Percentiles rank a stretch among this genome's conserved stretches.
phyloP scores from a whole-genome alignment of 78 protist species.

The Pigoraptor vietnamica region DNA sequence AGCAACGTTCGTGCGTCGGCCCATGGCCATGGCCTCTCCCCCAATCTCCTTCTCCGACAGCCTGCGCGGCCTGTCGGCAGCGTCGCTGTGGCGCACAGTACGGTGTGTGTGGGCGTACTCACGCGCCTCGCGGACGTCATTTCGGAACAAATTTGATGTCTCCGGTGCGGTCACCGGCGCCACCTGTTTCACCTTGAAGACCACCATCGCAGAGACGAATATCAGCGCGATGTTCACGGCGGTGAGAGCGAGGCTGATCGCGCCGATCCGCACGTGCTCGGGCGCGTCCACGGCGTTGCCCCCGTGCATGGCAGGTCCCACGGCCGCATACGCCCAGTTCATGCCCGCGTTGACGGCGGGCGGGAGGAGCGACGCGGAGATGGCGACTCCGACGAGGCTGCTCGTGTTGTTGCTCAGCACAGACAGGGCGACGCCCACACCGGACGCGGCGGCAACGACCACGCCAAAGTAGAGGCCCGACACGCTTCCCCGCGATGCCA shows the following conservation, averaged over 20 bases:
- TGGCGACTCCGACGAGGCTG: constrained; percentile 54
- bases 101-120: neutral
- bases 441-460: constrained; percentile 24
- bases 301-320: constrained; percentile 3
- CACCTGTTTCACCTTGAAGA: constrained; percentile 22
- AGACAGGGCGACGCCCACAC: constrained; percentile 32
- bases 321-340: constrained; percentile 5
- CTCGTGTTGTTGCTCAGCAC: constrained; percentile 10
- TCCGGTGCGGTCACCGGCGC: neutral
- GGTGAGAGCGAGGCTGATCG: constrained; percentile 5
- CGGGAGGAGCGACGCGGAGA: constrained; percentile 52
- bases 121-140: neutral
- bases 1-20: too few relatives aligned
- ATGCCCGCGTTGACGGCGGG: constrained; percentile 53
- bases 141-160: neutral
- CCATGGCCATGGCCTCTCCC: too few relatives aligned
- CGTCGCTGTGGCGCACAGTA: too few relatives aligned
- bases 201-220: neutral
- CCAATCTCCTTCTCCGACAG: too few relatives aligned
- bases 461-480: neutral
- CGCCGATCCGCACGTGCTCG: neutral
- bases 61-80: too few relatives aligned
- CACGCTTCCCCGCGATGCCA: constrained; percentile 3
- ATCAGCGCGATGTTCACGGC: constrained; percentile 4
- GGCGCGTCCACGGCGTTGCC: neutral